phyloP scores from a whole-genome alignment of 2,329 filamentous ascomycete genomes.

The Aspergillus viridinutans region DNA sequence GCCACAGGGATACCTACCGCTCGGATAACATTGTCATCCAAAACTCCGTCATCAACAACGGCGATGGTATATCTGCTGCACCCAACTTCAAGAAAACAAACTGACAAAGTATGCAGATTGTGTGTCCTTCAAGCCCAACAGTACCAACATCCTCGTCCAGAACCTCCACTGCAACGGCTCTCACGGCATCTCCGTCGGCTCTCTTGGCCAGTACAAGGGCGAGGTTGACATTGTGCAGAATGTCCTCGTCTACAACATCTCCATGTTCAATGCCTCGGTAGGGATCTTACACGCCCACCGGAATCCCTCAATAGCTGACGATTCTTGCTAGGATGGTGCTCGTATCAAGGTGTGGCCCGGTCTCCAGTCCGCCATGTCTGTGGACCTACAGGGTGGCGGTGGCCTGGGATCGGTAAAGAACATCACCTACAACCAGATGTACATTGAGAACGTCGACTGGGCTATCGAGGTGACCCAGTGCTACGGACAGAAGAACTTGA shows the following conservation, averaged over 20 bases:
- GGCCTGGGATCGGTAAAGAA: slow-evolving; percentile 60
- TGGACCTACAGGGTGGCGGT: slow-evolving; percentile 62
- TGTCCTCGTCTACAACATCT: slow-evolving; percentile 60
- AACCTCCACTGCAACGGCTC: slow-evolving; percentile 65
- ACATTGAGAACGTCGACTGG: slow-evolving; percentile 60
- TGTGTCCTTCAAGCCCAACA: slow-evolving; percentile 71
- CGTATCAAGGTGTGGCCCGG: slow-evolving; percentile 73
- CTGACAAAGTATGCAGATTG: slow-evolving; percentile 51
- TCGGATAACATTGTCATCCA: slow-evolving; percentile 62
- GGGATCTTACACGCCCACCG: slow-evolving; percentile 17
- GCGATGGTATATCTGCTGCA: slow-evolving; percentile 46
- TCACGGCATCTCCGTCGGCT: slow-evolving; percentile 70
- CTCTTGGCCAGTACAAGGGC: slow-evolving; percentile 62
- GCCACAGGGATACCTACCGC: slow-evolving; percentile 45
- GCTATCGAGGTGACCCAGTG: slow-evolving; percentile 63
- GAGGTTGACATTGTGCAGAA: slow-evolving; percentile 66
- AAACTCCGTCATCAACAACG: slow-evolving; percentile 61
- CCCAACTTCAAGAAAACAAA: background rate
- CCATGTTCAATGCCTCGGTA: slow-evolving; percentile 53
- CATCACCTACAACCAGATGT: slow-evolving; percentile 62
- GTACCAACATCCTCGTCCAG: slow-evolving; percentile 64
- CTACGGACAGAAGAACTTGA: slow-evolving; percentile 60
- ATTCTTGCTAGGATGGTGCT: slow-evolving; percentile 52
- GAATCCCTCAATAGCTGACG: slow-evolving; percentile 37
- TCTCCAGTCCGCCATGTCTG: slow-evolving; percentile 50